Base-by-base conservation (phyloP, 805 yeast species). In the Maudiozyma serrabonitensis region DNA sequence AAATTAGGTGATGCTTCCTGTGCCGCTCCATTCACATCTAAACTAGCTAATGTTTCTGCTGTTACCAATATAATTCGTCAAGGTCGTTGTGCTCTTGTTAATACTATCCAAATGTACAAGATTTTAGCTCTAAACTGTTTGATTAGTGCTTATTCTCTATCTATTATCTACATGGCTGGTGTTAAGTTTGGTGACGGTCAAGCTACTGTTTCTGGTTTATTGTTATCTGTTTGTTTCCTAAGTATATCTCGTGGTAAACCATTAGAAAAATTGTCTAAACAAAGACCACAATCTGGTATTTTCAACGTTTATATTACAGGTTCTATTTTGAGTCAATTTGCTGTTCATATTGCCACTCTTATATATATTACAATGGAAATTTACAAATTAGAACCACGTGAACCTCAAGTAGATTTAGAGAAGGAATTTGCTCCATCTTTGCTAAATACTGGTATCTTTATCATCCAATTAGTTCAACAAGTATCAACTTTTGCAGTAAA, bases 101-200 rank as follows among this genome's bases (percentile, higher is more conserved):
- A 96, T 16, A 93, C 99, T 8, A 90, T 93, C 64, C 99, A 93
- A 73, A 93, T 93, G 99, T 93, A 93, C 78, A 93, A 93, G 74
- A 93, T 93, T 62, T 74, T 93, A 65, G 99, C 99, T 0, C 77
- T 93, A 72, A 93, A 93, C 69, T 93, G 98, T 79, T 76, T 93
- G 74, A 89, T 93, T 69, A 84, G 95, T 57, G 99, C 99, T 32
- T 93, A 93, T 68, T 89, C 98, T 2, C 75, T 91, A 61, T 87
- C 96, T 41, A 96, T 93, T 39, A 79, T 93, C 64, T 93, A 87
- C 68, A 75, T 93, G 60, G 97, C 98, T 13, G 99, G 99, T 70
- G 95, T 93, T 62, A 93, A 93, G 70, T 88, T 91, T 67, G 97
- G 99, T 60, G 99, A 93, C 69, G 95, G 88, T 32, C 99, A 93